Conservation (phyloP, 176 grass and related monocot genomes). For the Otatea glauca region DNA sequence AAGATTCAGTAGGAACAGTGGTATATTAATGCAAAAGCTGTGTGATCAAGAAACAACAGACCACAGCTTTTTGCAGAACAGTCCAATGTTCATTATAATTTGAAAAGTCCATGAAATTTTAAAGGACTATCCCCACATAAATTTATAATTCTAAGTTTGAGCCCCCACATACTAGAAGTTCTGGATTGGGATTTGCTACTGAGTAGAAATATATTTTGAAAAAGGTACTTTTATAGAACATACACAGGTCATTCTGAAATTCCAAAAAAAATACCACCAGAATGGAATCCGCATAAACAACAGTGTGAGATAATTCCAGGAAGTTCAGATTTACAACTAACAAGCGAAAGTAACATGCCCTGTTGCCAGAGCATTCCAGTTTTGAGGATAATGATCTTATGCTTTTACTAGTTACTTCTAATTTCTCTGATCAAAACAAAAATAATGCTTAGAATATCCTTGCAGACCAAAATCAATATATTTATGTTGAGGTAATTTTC, state of each 20-base stretch:
- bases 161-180: not conserved
- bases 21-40: not conserved
- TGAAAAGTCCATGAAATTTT: not conserved
- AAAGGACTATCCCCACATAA: not conserved
- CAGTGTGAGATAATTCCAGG: not conserved
- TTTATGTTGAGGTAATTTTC: not conserved
- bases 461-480: not conserved
- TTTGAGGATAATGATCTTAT: not conserved
- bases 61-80: not conserved
- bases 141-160: not conserved
- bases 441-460: not conserved
- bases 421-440: not conserved
- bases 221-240: not conserved
- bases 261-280: not conserved
- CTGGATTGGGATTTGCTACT: not conserved
- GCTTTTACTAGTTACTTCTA: not conserved
- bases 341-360: not conserved
- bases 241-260: not conserved
- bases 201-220: slow-evolving; percentile 13
- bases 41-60: not conserved
- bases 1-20: not conserved
- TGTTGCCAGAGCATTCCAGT: not conserved
- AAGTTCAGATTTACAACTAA: slow-evolving; percentile 16
- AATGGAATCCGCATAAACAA: not conserved
- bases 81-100: not conserved